Base-by-base conservation (phyloP, 441 rosid genomes). In the Macaranga tanarius region DNA sequence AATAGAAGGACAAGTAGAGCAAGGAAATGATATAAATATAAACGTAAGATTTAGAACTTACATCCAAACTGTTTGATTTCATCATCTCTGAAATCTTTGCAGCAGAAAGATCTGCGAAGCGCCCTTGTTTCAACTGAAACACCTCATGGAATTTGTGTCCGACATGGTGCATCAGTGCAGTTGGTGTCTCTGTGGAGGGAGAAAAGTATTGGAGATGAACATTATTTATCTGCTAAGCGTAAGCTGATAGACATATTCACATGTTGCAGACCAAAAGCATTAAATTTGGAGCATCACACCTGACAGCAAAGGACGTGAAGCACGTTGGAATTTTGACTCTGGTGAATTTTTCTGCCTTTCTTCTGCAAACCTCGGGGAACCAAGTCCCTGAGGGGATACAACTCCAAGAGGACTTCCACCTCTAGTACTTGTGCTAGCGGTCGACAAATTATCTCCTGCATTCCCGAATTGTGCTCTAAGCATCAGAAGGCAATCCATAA, bases 61-160 rank as follows among this genome's bases (percentile, higher is more conserved):
- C 99, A 76, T 88, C 96, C 62, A 96, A 77, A 74, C 86, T 84
- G 73, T 85, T 87, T 23, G 94, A 89, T 80, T 86, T 92, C 80
- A 89, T 80, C 80, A 89, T 79, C 67, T 93, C 98, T 47, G 85
- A 81, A 75, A 88, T 84, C 71, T 83, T 89, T 64, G 86, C 85
- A 66, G 88, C 90, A 62, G 93, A 88, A 68, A 90, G 85, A 79
- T 95, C 96, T 8, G 83, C 83, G 70, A 77, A 88, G 1, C 86
- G 75, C 23, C 89, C 98, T 77, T 86, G 96, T 86, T 87, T 88
- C 75, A 83, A 69, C 76, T 91, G 90, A 73, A 81, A 84, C 79
- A 81, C 86, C 70, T 86, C 97, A 58, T 87, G 96, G 81, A 85
- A 86, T 80, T 86, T 89, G 67, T 85, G 83, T 26, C 96, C 97